Percentiles rank a stretch among this genome's conserved stretches.
phyloP scores from a whole-genome alignment of 805 yeast species.

The Cyberlindnera veronae region DNA sequence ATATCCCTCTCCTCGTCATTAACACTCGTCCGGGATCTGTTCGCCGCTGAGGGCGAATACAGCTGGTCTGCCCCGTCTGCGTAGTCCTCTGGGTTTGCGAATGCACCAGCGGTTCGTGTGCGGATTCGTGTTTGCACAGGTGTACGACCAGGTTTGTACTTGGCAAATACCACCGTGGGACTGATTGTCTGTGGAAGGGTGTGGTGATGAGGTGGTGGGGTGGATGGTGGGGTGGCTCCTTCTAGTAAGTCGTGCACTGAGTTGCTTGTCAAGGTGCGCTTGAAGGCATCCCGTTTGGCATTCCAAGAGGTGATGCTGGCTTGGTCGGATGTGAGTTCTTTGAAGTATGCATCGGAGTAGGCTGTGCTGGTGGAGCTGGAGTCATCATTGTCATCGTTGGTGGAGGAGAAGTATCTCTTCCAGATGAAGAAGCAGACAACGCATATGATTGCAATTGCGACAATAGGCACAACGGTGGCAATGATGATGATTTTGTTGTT shows the following conservation, averaged over 20 bases:
- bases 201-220: no score
- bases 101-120: slow-evolving; percentile 11
- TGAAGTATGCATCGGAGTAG: slow-evolving; percentile 18
- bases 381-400: slow-evolving; percentile 4
- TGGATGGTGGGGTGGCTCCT: no score
- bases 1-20: slow-evolving; percentile 29
- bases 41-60: slow-evolving; percentile 13
- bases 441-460: slow-evolving; percentile 18
- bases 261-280: slow-evolving; percentile 1
- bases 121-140: no score
- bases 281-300: slow-evolving; percentile 23
- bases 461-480: slow-evolving; percentile 27
- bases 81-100: slow-evolving; percentile 27
- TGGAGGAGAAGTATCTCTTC: slow-evolving; percentile 10
- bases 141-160: background rate
- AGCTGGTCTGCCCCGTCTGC: slow-evolving; percentile 19
- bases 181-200: no score
- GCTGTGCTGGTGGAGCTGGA: slow-evolving; percentile 2
- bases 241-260: no score
- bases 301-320: slow-evolving; percentile 27
- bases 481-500: slow-evolving; percentile 7
- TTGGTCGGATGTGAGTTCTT: slow-evolving; percentile 22
- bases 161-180: slow-evolving; percentile 2
- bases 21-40: slow-evolving; percentile 14
- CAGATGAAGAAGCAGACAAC: slow-evolving; percentile 11